A percentile compares a stretch with the other conserved stretches of the same genome.
These are phyloP conservation scores for Populus alba DNA, from an alignment of 345 rosid genomes.

Conservation along the genomic window DNA sequence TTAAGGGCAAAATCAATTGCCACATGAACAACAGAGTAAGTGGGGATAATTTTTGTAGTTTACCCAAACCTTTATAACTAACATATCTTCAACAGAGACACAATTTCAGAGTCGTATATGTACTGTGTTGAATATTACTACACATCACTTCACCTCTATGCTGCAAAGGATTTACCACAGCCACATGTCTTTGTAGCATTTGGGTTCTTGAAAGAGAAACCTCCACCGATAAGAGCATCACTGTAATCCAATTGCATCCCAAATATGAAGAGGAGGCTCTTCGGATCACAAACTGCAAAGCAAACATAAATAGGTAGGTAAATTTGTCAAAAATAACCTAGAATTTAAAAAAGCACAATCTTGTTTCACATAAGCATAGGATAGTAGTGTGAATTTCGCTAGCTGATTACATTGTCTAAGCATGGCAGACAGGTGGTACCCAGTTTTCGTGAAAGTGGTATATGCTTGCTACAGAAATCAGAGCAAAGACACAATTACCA, in stretches of 20 bases:
- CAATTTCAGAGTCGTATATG: neutral
- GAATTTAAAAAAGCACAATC: neutral
- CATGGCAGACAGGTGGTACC: neutral
- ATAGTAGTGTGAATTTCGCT: neutral
- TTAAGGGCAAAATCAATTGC: neutral
- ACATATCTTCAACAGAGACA: neutral
- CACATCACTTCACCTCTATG: slow-evolving; percentile 57
- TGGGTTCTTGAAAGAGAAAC: slow-evolving; percentile 91
- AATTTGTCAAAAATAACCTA: neutral
- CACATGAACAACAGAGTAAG: neutral
- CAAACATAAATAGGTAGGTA: neutral
- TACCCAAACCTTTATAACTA: neutral
- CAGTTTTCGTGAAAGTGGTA: neutral
- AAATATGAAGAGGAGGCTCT: slow-evolving; percentile 87
- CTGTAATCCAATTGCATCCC: slow-evolving; percentile 99
- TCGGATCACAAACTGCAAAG: slow-evolving; percentile 93
- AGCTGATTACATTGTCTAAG: neutral
- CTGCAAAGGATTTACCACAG: slow-evolving; percentile 67
- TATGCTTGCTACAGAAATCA: neutral
- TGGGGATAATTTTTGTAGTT: neutral
- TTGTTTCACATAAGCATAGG: neutral
- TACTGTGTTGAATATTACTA: slow-evolving; percentile 3
- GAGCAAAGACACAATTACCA: neutral
- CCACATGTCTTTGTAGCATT: slow-evolving; percentile 69
- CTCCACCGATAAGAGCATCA: slow-evolving; percentile 92